These are phyloP conservation scores for Stenogyne calaminthoides DNA, from an alignment of 305 asterid genomes.

Conservation along the genomic window DNA sequence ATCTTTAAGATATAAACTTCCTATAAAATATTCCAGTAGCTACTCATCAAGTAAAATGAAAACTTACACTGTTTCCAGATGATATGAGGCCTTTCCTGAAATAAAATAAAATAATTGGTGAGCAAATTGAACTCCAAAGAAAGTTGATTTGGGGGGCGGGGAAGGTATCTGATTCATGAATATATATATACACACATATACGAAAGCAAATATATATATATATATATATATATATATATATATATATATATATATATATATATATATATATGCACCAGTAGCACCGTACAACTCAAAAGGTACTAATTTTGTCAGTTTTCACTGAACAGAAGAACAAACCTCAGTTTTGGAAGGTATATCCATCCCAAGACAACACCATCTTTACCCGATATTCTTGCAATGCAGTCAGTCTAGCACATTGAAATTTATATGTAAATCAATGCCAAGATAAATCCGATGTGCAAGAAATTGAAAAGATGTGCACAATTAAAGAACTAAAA, in stretches of 20 bases:
- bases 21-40: not conserved
- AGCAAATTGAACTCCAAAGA: slow-evolving; percentile 23
- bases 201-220: too few relatives aligned
- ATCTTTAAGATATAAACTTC: not conserved
- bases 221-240: too few relatives aligned
- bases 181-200: too few relatives aligned
- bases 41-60: not conserved
- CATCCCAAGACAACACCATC: slow-evolving; percentile 76
- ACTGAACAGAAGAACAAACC: slow-evolving; percentile 44
- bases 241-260: too few relatives aligned
- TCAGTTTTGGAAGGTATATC: slow-evolving; percentile 76
- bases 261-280: too few relatives aligned
- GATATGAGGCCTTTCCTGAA: slow-evolving; percentile 52
- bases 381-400: slow-evolving; percentile 75
- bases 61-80: slow-evolving; percentile 55
- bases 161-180: not conserved
- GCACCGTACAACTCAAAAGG: too few relatives aligned
- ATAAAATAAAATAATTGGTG: slow-evolving; percentile 6
- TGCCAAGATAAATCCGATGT: not conserved
- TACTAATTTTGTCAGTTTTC: too few relatives aligned
- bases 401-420: slow-evolving; percentile 84
- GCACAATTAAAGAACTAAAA: slow-evolving; percentile 1
- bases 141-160: not conserved
- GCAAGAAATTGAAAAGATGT: not conserved
- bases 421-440: not conserved